phyloP scores from a whole-genome alignment of 2,329 filamentous ascomycete species.

The Dactylella cylindrospora region DNA sequence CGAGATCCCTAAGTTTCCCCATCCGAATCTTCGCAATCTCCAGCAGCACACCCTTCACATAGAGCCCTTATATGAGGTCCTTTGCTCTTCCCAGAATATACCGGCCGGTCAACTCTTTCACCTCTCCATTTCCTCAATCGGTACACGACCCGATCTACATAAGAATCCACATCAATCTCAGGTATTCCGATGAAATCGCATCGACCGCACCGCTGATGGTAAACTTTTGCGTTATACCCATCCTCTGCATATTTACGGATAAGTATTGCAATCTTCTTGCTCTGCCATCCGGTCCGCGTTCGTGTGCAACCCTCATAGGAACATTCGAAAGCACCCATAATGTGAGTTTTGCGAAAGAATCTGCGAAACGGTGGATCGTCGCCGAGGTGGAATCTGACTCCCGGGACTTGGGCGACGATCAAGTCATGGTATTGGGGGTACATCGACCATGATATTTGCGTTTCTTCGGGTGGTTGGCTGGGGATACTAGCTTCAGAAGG shows the following conservation, averaged over 20 bases:
- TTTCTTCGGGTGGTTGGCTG: no score
- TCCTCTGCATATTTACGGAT: neutral
- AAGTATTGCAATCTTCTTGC: neutral
- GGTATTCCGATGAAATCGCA: neutral
- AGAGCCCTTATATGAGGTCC: neutral
- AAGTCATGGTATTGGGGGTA: neutral
- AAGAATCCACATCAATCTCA: neutral
- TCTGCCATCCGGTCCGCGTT: neutral
- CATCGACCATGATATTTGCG: neutral
- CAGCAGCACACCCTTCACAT: neutral
- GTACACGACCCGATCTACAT: neutral
- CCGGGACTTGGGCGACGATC: neutral
- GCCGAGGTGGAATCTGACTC: no score
- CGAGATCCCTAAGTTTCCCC: no score
- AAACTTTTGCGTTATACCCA: neutral
- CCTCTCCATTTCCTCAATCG: neutral
- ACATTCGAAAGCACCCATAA: neutral
- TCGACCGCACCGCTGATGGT: neutral
- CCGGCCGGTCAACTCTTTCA: neutral
- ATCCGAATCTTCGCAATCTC: no score
- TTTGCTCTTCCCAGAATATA: neutral
- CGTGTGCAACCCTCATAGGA: neutral
- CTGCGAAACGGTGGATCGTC: no score
- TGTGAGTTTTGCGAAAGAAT: neutral
- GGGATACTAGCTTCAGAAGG: no score